Evolutionary conservation across 805 yeast genomes (phyloP).

Genomic region (Metschnikowia amazonensis): DNA sequence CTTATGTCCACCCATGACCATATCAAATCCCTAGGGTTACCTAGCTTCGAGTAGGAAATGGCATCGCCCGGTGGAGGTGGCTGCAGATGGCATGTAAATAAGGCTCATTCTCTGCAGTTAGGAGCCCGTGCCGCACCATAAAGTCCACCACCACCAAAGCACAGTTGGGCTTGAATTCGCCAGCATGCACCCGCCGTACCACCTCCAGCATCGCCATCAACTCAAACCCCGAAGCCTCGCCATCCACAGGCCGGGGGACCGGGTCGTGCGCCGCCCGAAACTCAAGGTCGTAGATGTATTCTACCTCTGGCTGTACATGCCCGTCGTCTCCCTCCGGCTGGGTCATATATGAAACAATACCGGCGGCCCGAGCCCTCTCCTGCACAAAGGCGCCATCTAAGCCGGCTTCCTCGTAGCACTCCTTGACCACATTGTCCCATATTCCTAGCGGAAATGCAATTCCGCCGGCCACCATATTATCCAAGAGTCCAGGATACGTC

Average conservation of each 20-base stretch:
- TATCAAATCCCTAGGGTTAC: too few species aligned
- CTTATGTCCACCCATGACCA: too few species aligned
- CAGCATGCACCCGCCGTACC: slow-evolving; percentile 41
- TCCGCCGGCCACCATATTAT: slow-evolving; percentile 95
- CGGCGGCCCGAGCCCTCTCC: slow-evolving; percentile 46
- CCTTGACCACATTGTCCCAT: slow-evolving; percentile 77
- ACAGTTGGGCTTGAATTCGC: slow-evolving; percentile 87
- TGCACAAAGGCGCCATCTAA: slow-evolving; percentile 50
- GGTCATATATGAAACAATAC: slow-evolving; percentile 66
- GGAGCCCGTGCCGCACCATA: slow-evolving; percentile 74
- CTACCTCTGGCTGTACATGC: slow-evolving; percentile 85
- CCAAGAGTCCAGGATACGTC: slow-evolving; percentile 88
- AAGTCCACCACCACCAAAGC: slow-evolving; percentile 78
- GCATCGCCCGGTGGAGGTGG: slow-evolving; percentile 64
- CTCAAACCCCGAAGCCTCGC: slow-evolving; percentile 68
- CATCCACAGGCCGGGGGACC: slow-evolving; percentile 45
- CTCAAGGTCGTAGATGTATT: slow-evolving; percentile 69
- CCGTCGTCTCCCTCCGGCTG: slow-evolving; percentile 36
- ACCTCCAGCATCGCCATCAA: slow-evolving; percentile 62
- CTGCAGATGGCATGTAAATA: slow-evolving; percentile 56
- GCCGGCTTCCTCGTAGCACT: slow-evolving; percentile 89
- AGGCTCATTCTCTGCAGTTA: slow-evolving; percentile 64
- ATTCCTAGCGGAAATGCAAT: slow-evolving; percentile 75
- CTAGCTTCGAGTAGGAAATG: slow-evolving; percentile 36
- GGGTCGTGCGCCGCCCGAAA: slow-evolving; percentile 41